Evolutionary conservation across 2,329 filamentous ascomycete genomes (phyloP), one percentile per base, ranked within the genome.

Genomic region (Epichloe coenophiala): DNA sequence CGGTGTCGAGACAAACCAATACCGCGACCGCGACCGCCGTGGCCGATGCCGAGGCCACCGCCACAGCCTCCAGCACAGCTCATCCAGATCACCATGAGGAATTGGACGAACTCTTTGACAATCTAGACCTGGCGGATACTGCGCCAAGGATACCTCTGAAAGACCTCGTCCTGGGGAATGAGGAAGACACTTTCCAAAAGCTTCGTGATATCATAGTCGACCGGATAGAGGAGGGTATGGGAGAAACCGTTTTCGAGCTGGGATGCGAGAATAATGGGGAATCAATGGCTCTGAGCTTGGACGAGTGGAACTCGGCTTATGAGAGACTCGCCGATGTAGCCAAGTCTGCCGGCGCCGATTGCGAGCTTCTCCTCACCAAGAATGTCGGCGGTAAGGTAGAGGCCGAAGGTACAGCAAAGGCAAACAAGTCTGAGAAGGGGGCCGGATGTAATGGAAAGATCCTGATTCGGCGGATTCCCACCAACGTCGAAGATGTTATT

Each of bases 251-350:
- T 51, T 93, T 98, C 60, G 93, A 98, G 59, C 72, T 98, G 15
- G 93, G 93, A 1, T 82, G 91, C 53, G 91, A 98, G 69, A 86
- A 94, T 63, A 90, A 82, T 63, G 88, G 88, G 42, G 88, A 95
- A 48, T 79, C 83, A 7, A 93, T 96, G 86, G 76, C 73, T 7
- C 77, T 98, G 55, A 79, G 75, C 2, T 76, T 80, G 56, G 74
- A 79, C 5, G 80, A 95, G 58, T 97, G 90, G 87, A 76, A 85
- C 33, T 66, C 69, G 48, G 88, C 90, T 3, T 71, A 89, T 53
- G 70, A 71, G 55, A 77, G 85, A 47, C 64, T 97, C 55, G 72
- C 72, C 48, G 72, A 74, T 33, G 85, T 84, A 0, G 82, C 88
- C 3, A 77, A 78, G 56, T 72, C 71, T 46, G 65, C 82, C 5